These are phyloP conservation scores for Populus tomentosa DNA, from an alignment of 441 rosid species.

Conservation along the genomic window DNA sequence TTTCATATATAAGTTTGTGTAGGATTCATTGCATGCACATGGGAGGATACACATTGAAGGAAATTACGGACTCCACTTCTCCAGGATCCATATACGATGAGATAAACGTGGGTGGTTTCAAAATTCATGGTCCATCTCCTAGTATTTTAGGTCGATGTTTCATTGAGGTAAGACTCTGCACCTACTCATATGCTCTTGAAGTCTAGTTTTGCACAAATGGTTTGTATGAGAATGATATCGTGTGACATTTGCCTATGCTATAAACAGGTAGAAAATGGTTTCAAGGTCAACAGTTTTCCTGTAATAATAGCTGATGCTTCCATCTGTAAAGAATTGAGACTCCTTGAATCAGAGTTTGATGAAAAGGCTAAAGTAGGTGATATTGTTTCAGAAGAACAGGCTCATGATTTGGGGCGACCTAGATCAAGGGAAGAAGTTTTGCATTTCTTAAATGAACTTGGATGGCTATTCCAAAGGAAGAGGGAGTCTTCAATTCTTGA, in stretches of 20 bases:
- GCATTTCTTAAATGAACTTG: constrained; percentile 84
- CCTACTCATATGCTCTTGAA: constrained; percentile 1
- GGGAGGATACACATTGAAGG: constrained; percentile 69
- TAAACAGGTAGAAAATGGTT: constrained; percentile 81
- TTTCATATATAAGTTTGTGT: constrained; percentile 16
- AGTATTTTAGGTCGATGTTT: constrained; percentile 65
- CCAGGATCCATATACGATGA: constrained; percentile 44
- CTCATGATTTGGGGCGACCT: constrained; percentile 31
- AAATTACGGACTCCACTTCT: constrained; percentile 32
- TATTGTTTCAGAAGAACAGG: constrained; percentile 42
- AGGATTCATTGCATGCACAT: constrained; percentile 59
- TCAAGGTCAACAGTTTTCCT: constrained; percentile 81
- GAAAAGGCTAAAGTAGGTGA: constrained; percentile 31
- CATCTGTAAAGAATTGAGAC: constrained; percentile 74
- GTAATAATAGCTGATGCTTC: constrained; percentile 71
- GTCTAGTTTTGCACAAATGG: constrained; percentile 6
- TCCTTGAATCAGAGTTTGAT: constrained; percentile 61
- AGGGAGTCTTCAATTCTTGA: constrained; percentile 27
- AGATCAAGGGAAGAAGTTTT: constrained; percentile 60
- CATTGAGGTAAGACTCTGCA: constrained; percentile 59
- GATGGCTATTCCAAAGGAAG: constrained; percentile 85
- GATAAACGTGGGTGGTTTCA: constrained; percentile 47
- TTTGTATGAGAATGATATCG: background rate
- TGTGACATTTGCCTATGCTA: constrained; percentile 10
- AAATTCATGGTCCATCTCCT: constrained; percentile 35